Conservation (phyloP, 805 yeast species). For the Teunomyces aglyptinius region DNA sequence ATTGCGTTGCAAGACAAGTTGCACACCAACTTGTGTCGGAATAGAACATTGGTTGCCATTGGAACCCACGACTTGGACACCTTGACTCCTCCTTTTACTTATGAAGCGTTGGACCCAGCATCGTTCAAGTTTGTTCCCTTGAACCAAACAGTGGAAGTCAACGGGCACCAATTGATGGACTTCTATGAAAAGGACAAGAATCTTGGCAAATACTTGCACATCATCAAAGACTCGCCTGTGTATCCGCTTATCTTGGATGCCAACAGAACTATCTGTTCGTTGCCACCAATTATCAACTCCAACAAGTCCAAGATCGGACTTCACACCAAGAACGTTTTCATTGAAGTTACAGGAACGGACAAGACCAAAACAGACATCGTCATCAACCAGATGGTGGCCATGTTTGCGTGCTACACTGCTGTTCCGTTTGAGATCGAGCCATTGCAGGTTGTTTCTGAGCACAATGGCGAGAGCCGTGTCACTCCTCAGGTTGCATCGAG, state of each 20-base stretch:
- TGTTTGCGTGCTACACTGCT: slow-evolving; percentile 87
- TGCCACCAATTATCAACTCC: slow-evolving; percentile 97
- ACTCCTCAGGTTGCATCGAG: slow-evolving; percentile 74
- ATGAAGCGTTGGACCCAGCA: slow-evolving; percentile 78
- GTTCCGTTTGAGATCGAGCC: slow-evolving; percentile 88
- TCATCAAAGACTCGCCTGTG: slow-evolving; percentile 83
- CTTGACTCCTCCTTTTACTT: slow-evolving; percentile 77
- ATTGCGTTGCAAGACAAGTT: slow-evolving; percentile 94
- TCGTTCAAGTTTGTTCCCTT: slow-evolving; percentile 74
- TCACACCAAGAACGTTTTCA: slow-evolving; percentile 82
- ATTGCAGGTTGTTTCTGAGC: slow-evolving; percentile 77
- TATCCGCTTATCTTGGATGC: slow-evolving; percentile 88
- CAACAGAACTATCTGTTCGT: slow-evolving; percentile 73
- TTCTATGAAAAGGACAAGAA: slow-evolving; percentile 90
- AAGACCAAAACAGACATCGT: slow-evolving; percentile 92
- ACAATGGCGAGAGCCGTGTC: slow-evolving; percentile 70
- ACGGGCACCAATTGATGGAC: slow-evolving; percentile 79
- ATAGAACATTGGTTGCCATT: slow-evolving; percentile 95
- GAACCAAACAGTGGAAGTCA: slow-evolving; percentile 66
- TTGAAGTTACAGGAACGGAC: slow-evolving; percentile 95
- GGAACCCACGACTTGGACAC: slow-evolving; percentile 96
- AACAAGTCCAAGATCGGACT: slow-evolving; percentile 84
- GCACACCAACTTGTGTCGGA: slow-evolving; percentile 93
- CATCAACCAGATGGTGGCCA: slow-evolving; percentile 86
- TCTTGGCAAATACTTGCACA: slow-evolving; percentile 82